A percentile compares a stretch with the other conserved stretches of the same genome.
Evolutionary conservation across 1,139 yeast genomes (phyloP).

Genomic region (Saccharomyces hybrid): DNA sequence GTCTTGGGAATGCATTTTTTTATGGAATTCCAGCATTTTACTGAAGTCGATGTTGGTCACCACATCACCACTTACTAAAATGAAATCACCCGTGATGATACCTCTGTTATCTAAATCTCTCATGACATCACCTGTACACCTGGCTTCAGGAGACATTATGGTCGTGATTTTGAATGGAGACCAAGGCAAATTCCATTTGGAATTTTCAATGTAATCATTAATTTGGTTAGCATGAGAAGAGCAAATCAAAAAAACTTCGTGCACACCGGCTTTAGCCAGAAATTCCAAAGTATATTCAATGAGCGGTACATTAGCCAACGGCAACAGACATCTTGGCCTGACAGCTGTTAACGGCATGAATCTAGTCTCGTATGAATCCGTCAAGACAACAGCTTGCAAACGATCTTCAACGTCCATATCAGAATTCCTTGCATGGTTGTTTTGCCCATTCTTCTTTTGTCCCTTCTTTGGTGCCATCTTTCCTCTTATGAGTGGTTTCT

Average conservation of each 20-base stretch:
- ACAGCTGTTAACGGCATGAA: constrained; percentile 87
- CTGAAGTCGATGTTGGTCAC: constrained; percentile 81
- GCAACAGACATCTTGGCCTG: constrained; percentile 82
- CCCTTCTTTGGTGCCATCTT: constrained; percentile 22
- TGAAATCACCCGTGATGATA: constrained; percentile 78
- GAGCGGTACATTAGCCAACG: constrained; percentile 87
- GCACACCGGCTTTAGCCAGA: constrained; percentile 85
- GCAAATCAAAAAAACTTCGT: constrained; percentile 85
- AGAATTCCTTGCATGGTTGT: constrained; percentile 40
- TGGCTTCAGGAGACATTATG: constrained; percentile 79
- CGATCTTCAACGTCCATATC: constrained; percentile 62
- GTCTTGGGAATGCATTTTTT: constrained; percentile 60
- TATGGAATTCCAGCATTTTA: constrained; percentile 67
- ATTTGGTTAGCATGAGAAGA: constrained; percentile 86
- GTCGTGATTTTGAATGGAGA: constrained; percentile 77
- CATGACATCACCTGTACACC: constrained; percentile 96
- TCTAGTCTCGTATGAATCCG: constrained; percentile 87
- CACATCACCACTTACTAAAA: constrained; percentile 88
- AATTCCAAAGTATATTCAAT: constrained; percentile 93
- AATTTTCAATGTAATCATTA: constrained; percentile 69
- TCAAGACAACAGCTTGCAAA: constrained; percentile 86
- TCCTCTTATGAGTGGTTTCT: neutral
- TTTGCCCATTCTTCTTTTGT: constrained; percentile 8
- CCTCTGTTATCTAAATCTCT: constrained; percentile 91
- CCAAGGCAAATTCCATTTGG: constrained; percentile 69